Evolutionary conservation across 305 asterid genomes (phyloP).

Genomic region (Caryopteris hybrid): DNA sequence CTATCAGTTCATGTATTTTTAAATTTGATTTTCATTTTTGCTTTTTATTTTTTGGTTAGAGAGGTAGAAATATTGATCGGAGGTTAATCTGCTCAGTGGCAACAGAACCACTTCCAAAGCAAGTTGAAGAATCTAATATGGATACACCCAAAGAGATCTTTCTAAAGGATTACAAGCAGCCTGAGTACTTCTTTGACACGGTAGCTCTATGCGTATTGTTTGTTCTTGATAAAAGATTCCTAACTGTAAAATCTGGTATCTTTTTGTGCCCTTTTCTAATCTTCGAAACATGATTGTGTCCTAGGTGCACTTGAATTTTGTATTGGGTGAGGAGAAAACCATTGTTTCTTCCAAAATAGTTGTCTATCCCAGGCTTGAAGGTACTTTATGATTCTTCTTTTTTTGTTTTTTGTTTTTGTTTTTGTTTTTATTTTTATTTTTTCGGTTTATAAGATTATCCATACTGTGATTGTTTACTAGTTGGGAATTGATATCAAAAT

Average conservation of each 20-base stretch:
- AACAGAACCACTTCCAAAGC: slow-evolving; percentile 56
- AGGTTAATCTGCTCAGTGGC: slow-evolving; percentile 78
- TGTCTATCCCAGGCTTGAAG: slow-evolving; percentile 75
- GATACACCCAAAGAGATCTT: slow-evolving; percentile 85
- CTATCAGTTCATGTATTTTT: neutral
- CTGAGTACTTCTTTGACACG: slow-evolving; percentile 73
- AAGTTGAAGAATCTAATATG: slow-evolving; percentile 65
- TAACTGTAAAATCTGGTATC: neutral
- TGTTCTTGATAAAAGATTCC: neutral
- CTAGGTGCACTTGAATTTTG: slow-evolving; percentile 78
- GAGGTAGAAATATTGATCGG: slow-evolving; percentile 32
- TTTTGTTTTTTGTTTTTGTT: too few species aligned
- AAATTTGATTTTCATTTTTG: neutral
- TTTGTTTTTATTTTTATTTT: too few species aligned
- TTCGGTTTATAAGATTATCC: neutral
- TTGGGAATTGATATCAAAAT: neutral
- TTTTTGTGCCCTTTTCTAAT: slow-evolving; percentile 2
- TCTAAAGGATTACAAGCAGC: slow-evolving; percentile 88
- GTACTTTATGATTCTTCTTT: slow-evolving; percentile 29
- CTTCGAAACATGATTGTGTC: neutral
- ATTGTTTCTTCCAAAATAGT: slow-evolving; percentile 52
- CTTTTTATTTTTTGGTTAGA: slow-evolving; percentile 27
- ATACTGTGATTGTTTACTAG: too few species aligned
- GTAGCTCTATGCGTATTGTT: slow-evolving; percentile 21
- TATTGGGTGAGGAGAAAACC: slow-evolving; percentile 78